A percentile compares a stretch with the other conserved stretches of the same genome.
Conservation (phyloP, 768 basidiomycete genomes). For the Tylopilus subfusipes region DNA sequence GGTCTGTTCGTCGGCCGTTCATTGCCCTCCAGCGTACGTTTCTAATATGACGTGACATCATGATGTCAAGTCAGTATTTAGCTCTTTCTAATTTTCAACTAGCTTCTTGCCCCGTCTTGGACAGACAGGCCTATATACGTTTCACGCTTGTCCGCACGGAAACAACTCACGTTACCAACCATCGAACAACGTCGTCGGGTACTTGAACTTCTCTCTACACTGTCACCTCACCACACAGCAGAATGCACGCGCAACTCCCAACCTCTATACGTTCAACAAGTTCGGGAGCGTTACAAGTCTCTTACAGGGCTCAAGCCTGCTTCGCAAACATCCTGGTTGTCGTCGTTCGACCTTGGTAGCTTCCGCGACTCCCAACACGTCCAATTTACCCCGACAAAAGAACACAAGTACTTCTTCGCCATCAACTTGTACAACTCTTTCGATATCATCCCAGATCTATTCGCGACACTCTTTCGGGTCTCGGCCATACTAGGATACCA, state of each 20-base stretch:
- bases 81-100: neutral
- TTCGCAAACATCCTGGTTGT: conserved; percentile 57
- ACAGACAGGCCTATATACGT: conserved; percentile 47
- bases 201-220: conserved; percentile 78
- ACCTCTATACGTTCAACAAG: conserved; percentile 81
- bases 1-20: conserved; percentile 57
- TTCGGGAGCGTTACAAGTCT: conserved; percentile 75
- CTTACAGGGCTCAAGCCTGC: conserved; percentile 76
- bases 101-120: conserved; percentile 44
- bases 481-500: conserved; percentile 92
- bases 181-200: conserved; percentile 81
- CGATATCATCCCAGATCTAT: conserved; percentile 96
- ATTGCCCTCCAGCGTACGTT: conserved; percentile 37
- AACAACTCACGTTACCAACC: conserved; percentile 72
- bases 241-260: conserved; percentile 87
- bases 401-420: conserved; percentile 99
- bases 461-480: conserved; percentile 92
- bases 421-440: conserved; percentile 99
- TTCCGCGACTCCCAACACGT: conserved; percentile 41
- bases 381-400: conserved; percentile 41
- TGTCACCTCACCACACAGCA: conserved; percentile 89
- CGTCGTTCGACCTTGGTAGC: conserved; percentile 44
- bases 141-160: conserved; percentile 51
- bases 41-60: neutral
- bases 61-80: neutral